Conservation (phyloP, 2,329 filamentous ascomycete species). For the Coniosporium tulheliwenetii region DNA sequence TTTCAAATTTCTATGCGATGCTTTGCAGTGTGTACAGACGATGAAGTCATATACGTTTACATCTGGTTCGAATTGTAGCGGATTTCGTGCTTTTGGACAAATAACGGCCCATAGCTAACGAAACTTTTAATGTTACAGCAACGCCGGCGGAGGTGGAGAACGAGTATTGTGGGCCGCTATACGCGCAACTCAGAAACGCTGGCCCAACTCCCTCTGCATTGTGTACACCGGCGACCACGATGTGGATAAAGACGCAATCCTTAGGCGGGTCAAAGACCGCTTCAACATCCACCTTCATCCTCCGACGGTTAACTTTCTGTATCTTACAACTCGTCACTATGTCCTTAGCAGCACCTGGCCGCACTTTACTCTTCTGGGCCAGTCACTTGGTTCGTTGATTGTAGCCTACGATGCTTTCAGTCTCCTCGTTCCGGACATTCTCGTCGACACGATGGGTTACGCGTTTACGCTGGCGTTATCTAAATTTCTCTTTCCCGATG, state of each 20-base stretch:
- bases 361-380: constrained; percentile 82
- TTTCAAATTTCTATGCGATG: too few relatives aligned
- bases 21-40: too few relatives aligned
- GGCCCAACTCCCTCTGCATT: constrained; percentile 76
- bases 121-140: constrained; percentile 34
- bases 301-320: constrained; percentile 73
- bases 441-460: constrained; percentile 97
- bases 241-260: constrained; percentile 62
- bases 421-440: constrained; percentile 83
- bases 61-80: too few relatives aligned
- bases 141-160: constrained; percentile 91
- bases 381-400: constrained; percentile 75
- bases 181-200: constrained; percentile 73
- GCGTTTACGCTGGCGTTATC: constrained; percentile 75
- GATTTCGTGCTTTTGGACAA: too few relatives aligned
- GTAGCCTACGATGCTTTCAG: constrained; percentile 86
- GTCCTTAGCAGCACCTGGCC: constrained; percentile 81
- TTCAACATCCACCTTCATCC: constrained; percentile 87
- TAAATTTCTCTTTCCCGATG: constrained; percentile 62
- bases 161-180: constrained; percentile 94
- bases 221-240: constrained; percentile 96
- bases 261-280: constrained; percentile 62
- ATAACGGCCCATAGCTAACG: too few relatives aligned
- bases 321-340: constrained; percentile 74
- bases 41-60: too few relatives aligned